Evolutionary conservation across 2,329 filamentous ascomycete species (phyloP).

Genomic region (Penicillium palitans): DNA sequence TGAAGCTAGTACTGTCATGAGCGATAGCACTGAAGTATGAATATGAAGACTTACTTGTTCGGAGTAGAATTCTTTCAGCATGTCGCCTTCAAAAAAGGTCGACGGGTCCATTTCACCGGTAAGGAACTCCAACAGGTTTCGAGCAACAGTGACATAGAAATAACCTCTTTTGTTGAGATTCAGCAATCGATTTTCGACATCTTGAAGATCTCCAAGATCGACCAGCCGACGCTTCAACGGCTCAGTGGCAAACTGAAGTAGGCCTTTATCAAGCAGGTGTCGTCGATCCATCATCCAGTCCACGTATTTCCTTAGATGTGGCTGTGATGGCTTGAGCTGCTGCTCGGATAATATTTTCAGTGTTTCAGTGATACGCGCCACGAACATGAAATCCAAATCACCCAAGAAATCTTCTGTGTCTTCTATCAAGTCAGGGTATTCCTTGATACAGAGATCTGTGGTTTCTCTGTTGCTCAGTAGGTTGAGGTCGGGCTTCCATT

Average conservation of each 20-base stretch:
- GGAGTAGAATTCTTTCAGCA: slow-evolving; percentile 4
- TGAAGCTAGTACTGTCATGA: not conserved
- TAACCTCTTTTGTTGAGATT: not conserved
- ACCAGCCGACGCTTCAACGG: not conserved
- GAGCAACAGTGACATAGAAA: not conserved
- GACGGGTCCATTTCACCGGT: slow-evolving; percentile 4
- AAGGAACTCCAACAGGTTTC: not conserved
- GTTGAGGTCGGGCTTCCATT: slow-evolving; percentile 15
- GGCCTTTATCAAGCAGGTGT: no score
- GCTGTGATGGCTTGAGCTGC: not conserved
- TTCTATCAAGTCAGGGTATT: not conserved
- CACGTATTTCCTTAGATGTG: slow-evolving; percentile 13
- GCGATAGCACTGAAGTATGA: not conserved
- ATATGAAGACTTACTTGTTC: slow-evolving; percentile 6
- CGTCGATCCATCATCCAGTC: slow-evolving; percentile 6
- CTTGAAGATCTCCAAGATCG: not conserved
- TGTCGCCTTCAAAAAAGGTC: not conserved
- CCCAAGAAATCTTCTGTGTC: not conserved
- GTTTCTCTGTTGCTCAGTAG: slow-evolving; percentile 1
- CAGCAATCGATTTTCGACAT: not conserved
- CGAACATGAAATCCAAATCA: not conserved
- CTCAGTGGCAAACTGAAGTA: no score
- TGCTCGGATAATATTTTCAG: not conserved
- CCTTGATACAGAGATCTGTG: not conserved
- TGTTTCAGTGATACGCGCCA: not conserved